These are phyloP conservation scores for Inga oerstediana DNA, from an alignment of 306 rosid genomes.

Conservation along the genomic window DNA sequence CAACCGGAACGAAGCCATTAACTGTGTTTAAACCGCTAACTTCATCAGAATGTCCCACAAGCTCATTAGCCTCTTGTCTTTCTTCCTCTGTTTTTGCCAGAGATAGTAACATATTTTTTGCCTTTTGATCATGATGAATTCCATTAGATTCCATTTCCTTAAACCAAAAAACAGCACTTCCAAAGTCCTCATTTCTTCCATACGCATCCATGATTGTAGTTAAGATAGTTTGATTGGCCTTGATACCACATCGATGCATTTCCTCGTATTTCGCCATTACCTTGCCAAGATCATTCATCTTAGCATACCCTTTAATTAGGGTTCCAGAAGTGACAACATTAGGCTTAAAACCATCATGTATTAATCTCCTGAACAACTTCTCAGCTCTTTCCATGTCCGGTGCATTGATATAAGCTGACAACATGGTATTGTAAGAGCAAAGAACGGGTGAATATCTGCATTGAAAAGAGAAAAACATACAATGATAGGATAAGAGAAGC, in stretches of 20 bases:
- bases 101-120: constrained; percentile 79
- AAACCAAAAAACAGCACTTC: constrained; percentile 80
- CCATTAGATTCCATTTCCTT: constrained; percentile 79
- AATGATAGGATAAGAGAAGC: constrained; percentile 30
- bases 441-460: constrained; percentile 81
- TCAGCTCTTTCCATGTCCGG: constrained; percentile 93
- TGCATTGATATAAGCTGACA: constrained; percentile 88
- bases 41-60: constrained; percentile 45
- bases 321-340: constrained; percentile 83
- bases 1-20: constrained; percentile 30
- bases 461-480: not conserved
- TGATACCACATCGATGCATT: constrained; percentile 64
- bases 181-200: constrained; percentile 80
- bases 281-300: constrained; percentile 61
- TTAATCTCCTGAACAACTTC: constrained; percentile 72
- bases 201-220: constrained; percentile 89
- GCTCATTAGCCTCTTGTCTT: constrained; percentile 59
- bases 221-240: constrained; percentile 68
- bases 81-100: constrained; percentile 70
- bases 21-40: constrained; percentile 32
- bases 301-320: constrained; percentile 85
- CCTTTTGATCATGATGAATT: constrained; percentile 78
- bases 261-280: constrained; percentile 74
- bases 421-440: constrained; percentile 89
- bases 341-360: constrained; percentile 77